Evolutionary conservation across 2,329 filamentous ascomycete species (phyloP), one percentile per base, ranked within the genome.

Genomic region (Elsinoe perseae): DNA sequence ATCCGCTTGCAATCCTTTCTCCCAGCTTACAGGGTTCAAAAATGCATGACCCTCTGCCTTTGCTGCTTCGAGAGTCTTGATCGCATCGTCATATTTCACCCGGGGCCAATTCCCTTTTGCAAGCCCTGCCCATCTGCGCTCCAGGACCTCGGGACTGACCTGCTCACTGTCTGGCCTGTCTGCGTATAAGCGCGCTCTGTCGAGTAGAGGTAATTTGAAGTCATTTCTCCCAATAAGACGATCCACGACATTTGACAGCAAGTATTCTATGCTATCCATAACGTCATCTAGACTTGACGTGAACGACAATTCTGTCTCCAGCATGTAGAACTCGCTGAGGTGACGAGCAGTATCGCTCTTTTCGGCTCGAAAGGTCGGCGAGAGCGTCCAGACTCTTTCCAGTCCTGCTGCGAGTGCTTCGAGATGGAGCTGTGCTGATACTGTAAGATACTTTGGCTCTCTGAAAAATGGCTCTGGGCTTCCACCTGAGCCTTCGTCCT

Each of bases 271-370:
- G n/a, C n/a, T n/a, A 57, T 84, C 77, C 80, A 95, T 93, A 63
- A 98, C 77, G 23, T 80, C 75, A 27, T 79, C 74, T 61, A 95
- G 76, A 61, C 83, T 75, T 46, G 87, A 78, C 40, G 85, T 80
- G 68, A 95, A 95, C 65, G 83, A 85, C 68, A 91, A 76, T 70
- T 98, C 93, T 14, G 85, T 91, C 72, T 98, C 93, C 2, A 98
- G 80, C 93, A 98, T 97, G 73, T 97, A 97, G 66, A 98, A 97
- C 68, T 98, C 93, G 74, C 89, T 95, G 59, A 98, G 77, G 72
- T 98, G 93, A 25, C 93, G 84, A 4, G 90, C 85, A 0, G 93
- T 97, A 66, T 97, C 91, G 71, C 90, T 96, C 67, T 84, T 85
- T 70, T 96, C 93, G 3, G 93, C 93, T 34, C 93, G 83, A 68